These are phyloP conservation scores for Aspergillus unguis DNA, from an alignment of 2,329 filamentous ascomycete genomes.

Conservation along the genomic window DNA sequence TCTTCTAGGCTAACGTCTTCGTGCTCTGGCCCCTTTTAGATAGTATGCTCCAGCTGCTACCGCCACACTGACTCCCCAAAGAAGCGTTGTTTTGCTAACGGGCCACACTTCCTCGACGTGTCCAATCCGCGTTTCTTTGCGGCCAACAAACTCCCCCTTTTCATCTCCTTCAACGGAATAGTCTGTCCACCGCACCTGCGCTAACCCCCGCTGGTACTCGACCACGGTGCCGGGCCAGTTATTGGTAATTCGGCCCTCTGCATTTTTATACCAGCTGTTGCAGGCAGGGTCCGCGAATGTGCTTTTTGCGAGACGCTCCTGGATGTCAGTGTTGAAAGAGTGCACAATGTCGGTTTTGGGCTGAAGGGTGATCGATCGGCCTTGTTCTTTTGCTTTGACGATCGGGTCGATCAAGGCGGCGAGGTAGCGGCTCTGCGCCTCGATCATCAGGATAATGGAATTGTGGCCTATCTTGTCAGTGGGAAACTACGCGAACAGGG, in stretches of 20 bases:
- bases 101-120: constrained; percentile 37
- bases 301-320: constrained; percentile 42
- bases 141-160: constrained; percentile 17
- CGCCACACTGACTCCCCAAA: constrained; percentile 72
- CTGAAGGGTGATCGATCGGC: constrained; percentile 44
- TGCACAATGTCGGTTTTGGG: constrained; percentile 42
- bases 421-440: constrained; percentile 56
- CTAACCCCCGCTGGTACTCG: constrained; percentile 50
- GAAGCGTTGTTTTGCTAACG: constrained; percentile 28
- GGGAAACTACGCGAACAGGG: background rate
- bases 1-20: background rate
- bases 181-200: constrained; percentile 31
- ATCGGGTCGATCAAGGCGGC: constrained; percentile 50
- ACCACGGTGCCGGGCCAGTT: constrained; percentile 56
- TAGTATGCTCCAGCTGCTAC: constrained; percentile 46
- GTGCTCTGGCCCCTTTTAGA: background rate
- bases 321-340: constrained; percentile 48
- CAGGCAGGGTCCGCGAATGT: constrained; percentile 56
- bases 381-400: constrained; percentile 42
- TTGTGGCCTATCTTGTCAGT: constrained; percentile 44
- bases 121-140: constrained; percentile 25
- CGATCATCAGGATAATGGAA: constrained; percentile 61
- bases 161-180: constrained; percentile 28
- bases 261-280: constrained; percentile 56
- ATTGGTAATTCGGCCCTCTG: constrained; percentile 54